Percentiles rank a stretch among this genome's conserved stretches.
Evolutionary conservation across 1,284 basidiomycete species (phyloP).

Genomic region (Melampsora americana): DNA sequence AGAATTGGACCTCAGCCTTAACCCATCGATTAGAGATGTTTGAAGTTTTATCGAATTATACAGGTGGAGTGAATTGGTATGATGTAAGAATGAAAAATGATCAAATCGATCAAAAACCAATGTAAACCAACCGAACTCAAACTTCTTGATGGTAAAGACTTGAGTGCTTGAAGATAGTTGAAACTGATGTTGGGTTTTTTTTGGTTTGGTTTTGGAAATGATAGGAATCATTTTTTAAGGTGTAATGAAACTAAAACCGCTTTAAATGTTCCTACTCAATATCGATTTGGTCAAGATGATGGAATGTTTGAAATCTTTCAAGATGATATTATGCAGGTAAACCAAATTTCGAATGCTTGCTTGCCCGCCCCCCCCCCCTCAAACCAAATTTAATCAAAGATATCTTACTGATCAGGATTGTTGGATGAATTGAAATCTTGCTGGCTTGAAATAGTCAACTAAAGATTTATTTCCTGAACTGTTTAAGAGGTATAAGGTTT

Average conservation of each 20-base stretch:
- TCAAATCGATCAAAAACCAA: neutral
- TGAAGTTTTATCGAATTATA: neutral
- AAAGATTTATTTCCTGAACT: constrained; percentile 24
- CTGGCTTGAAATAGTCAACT: neutral
- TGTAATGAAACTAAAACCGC: constrained; percentile 2
- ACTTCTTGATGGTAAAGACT: no score
- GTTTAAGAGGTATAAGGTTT: neutral
- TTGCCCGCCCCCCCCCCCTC: no score
- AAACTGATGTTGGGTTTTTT: neutral
- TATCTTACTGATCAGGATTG: no score
- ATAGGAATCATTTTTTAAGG: constrained; percentile 20
- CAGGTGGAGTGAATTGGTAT: constrained; percentile 12
- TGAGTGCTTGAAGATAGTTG: no score
- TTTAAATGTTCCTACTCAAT: neutral
- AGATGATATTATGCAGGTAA: constrained; percentile 21
- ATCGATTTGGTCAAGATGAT: constrained; percentile 7
- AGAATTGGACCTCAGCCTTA: constrained; percentile 12
- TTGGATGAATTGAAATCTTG: neutral
- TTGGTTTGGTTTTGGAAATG: neutral
- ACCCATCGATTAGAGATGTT: neutral
- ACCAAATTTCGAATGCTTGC: no score
- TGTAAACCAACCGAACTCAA: neutral
- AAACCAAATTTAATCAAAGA: no score
- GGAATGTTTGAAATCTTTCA: constrained; percentile 1
- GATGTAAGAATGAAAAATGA: constrained; percentile 16